Percentiles rank a stretch among this genome's conserved stretches.
Evolutionary conservation across 148 eudicot species (phyloP).

Genomic region (Heliamphora exappendiculata): DNA sequence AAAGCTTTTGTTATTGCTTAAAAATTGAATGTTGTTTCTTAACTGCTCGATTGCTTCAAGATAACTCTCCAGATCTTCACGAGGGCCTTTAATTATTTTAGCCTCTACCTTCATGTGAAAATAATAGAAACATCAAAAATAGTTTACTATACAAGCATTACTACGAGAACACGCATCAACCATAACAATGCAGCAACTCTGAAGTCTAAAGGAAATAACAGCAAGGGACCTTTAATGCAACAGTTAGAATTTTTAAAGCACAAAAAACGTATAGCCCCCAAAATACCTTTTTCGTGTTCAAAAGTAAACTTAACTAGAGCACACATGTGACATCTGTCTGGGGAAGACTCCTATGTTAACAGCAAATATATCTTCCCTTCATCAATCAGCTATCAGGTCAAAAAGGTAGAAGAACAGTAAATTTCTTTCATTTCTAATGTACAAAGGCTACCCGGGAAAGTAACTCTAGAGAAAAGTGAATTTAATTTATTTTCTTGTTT

Average conservation of each 20-base stretch:
- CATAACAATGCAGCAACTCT: background rate
- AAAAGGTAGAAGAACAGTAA: background rate
- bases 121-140: background rate
- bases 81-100: constrained; percentile 94
- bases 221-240: background rate
- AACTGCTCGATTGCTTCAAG: constrained; percentile 94
- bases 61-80: constrained; percentile 89
- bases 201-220: background rate
- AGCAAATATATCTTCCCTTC: background rate
- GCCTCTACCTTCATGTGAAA: constrained; percentile 69
- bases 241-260: background rate
- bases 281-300: background rate
- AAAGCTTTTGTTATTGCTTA: constrained; percentile 82
- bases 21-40: constrained; percentile 65
- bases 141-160: background rate
- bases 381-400: background rate
- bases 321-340: background rate
- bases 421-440: background rate
- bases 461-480: no score
- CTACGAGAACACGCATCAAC: background rate
- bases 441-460: no score
- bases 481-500: no score
- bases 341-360: background rate
- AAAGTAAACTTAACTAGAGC: background rate
- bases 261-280: background rate